Evolutionary conservation across 2,329 filamentous ascomycete species (phyloP).

Genomic region (Rutstroemia sp.): DNA sequence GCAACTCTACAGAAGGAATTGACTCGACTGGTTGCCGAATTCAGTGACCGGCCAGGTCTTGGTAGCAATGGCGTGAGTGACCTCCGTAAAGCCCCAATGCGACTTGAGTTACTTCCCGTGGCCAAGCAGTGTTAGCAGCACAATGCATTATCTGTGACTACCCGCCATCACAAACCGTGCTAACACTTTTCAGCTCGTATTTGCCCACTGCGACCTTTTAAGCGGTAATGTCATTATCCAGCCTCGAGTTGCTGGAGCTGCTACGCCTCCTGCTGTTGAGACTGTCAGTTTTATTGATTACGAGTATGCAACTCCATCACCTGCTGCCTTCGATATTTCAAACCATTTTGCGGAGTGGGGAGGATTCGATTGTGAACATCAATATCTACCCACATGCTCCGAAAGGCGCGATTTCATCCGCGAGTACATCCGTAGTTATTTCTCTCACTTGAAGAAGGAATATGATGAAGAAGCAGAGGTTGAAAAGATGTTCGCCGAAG

Average conservation of each 20-base stretch:
- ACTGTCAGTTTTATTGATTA: slow-evolving; percentile 90
- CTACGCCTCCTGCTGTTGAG: slow-evolving; percentile 34
- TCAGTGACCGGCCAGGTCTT: slow-evolving; percentile 71
- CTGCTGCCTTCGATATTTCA: slow-evolving; percentile 90
- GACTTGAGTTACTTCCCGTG: not conserved
- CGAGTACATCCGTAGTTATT: slow-evolving; percentile 76
- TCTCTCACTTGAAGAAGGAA: slow-evolving; percentile 40
- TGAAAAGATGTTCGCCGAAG: slow-evolving; percentile 65
- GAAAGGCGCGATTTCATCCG: slow-evolving; percentile 74
- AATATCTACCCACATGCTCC: slow-evolving; percentile 67
- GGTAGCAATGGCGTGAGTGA: slow-evolving; percentile 63
- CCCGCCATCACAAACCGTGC: slow-evolving; percentile 1
- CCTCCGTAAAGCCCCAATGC: slow-evolving; percentile 8
- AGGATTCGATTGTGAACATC: slow-evolving; percentile 91
- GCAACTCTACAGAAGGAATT: slow-evolving; percentile 67
- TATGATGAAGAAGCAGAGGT: slow-evolving; percentile 53
- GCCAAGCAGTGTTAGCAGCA: slow-evolving; percentile 4
- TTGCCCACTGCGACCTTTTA: slow-evolving; percentile 93
- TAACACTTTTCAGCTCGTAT: slow-evolving; percentile 58
- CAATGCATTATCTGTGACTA: not conserved
- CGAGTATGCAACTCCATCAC: slow-evolving; percentile 92
- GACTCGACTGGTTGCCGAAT: slow-evolving; percentile 56
- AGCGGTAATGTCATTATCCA: slow-evolving; percentile 92
- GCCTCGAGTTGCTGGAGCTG: slow-evolving; percentile 34
- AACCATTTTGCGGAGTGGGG: slow-evolving; percentile 99